Percentiles rank a stretch among this genome's conserved stretches.
Conservation (phyloP, 495 filamentous ascomycete species). For the Schizothecium vesticola region DNA sequence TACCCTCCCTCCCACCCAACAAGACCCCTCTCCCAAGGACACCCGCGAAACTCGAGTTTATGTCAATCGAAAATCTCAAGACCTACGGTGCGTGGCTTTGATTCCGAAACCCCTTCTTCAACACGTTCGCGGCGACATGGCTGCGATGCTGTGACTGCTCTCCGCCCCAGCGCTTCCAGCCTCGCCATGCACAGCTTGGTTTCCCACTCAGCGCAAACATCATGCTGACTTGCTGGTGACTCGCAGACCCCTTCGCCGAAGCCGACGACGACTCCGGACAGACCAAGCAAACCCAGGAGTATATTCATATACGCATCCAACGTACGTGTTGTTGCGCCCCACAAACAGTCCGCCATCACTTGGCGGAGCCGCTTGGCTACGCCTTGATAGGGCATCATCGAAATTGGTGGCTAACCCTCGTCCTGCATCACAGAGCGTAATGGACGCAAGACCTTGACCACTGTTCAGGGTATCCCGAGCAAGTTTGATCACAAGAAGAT, state of each 20-base stretch:
- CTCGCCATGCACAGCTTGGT: not conserved
- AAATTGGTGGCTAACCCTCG: constrained; percentile 13
- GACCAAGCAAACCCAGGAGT: constrained; percentile 84
- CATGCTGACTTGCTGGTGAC: constrained; percentile 14
- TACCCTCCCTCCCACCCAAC: constrained; percentile 30
- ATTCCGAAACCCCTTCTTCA: not conserved
- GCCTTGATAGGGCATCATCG: not conserved
- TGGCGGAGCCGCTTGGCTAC: not conserved
- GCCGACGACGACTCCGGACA: constrained; percentile 98
- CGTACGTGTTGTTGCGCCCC: constrained; percentile 56
- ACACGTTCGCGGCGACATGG: not conserved
- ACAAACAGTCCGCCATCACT: constrained; percentile 4
- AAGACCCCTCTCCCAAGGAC: constrained; percentile 39
- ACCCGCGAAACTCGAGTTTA: constrained; percentile 70
- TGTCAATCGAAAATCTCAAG: constrained; percentile 99
- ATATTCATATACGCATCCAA: constrained; percentile 99
- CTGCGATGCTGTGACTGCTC: not conserved
- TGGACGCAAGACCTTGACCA: constrained; percentile 99
- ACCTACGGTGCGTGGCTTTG: constrained; percentile 74
- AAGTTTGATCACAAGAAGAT: constrained; percentile 99
- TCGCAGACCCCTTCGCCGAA: constrained; percentile 99
- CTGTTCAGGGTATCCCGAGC: constrained; percentile 94
- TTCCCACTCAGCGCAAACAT: not conserved
- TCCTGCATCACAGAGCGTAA: constrained; percentile 71
- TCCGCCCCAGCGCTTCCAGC: not conserved